Evolutionary conservation across 495 filamentous ascomycete genomes (phyloP).

Genomic region (Xylaria longipes): DNA sequence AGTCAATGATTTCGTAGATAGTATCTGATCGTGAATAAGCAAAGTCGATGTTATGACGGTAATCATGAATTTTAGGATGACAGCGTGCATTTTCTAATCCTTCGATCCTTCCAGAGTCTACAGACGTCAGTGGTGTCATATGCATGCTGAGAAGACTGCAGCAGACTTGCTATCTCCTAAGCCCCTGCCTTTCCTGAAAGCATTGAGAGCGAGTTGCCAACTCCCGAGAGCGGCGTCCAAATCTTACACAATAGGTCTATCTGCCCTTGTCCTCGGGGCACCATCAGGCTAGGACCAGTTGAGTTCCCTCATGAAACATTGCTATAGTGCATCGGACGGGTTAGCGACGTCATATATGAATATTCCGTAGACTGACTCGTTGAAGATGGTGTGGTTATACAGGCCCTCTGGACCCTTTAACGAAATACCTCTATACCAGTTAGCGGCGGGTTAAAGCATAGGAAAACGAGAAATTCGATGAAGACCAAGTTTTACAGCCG

Average conservation of each 20-base stretch:
- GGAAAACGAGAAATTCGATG: background rate
- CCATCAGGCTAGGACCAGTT: background rate
- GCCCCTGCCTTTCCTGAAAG: background rate
- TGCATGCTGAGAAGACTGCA: background rate
- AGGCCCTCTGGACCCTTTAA: background rate
- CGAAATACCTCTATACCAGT: background rate
- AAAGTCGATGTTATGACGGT: background rate
- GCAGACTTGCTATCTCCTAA: background rate
- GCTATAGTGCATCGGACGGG: background rate
- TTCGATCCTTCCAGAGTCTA: conserved; percentile 8
- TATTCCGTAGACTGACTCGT: background rate
- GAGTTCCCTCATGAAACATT: background rate
- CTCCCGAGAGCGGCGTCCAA: background rate
- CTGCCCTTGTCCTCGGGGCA: background rate
- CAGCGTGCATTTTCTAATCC: background rate
- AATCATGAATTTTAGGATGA: background rate
- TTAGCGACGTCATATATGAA: background rate
- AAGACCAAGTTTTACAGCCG: background rate
- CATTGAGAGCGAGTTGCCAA: background rate
- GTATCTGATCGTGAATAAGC: background rate
- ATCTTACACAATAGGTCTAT: background rate
- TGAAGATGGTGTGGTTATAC: background rate
- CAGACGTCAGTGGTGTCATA: background rate
- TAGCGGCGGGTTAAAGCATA: background rate
- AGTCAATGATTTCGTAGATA: conserved; percentile 2